Percentiles rank a stretch among this genome's conserved stretches.
phyloP scores from a whole-genome alignment of 2,329 filamentous ascomycete genomes.

The Ophiostoma australiae region DNA sequence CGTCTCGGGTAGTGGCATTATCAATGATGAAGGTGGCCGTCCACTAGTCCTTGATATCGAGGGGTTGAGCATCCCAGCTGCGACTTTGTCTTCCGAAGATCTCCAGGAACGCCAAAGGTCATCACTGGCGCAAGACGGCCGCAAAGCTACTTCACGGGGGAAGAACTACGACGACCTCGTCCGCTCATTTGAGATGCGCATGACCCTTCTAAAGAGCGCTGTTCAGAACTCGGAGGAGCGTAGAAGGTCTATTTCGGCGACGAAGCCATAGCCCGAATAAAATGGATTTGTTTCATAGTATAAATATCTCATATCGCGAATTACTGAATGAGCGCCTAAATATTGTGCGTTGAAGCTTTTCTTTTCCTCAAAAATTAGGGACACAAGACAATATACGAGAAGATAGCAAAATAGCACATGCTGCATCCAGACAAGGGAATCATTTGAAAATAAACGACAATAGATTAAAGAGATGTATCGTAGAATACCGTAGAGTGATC shows the following conservation, averaged over 20 bases:
- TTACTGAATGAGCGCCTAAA: too few relatives aligned
- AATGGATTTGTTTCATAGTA: not conserved
- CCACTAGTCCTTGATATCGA: slow-evolving; percentile 60
- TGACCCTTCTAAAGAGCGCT: slow-evolving; percentile 51
- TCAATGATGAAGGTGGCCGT: slow-evolving; percentile 30
- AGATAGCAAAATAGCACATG: not conserved
- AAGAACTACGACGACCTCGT: slow-evolving; percentile 49
- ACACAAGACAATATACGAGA: too few relatives aligned
- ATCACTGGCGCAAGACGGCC: not conserved
- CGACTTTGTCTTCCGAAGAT: not conserved
- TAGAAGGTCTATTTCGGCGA: not conserved
- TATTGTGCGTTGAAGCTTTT: too few relatives aligned
- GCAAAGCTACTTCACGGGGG: not conserved
- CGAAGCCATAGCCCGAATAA: slow-evolving; percentile 28
- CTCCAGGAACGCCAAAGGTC: not conserved
- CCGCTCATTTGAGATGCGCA: slow-evolving; percentile 54
- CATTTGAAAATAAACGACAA: not conserved
- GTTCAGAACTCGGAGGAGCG: slow-evolving; percentile 47
- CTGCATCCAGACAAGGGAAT: not conserved
- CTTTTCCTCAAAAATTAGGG: too few relatives aligned
- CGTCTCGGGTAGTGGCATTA: not conserved
- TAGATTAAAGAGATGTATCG: slow-evolving; percentile 5
- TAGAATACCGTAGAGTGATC: not conserved
- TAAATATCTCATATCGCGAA: too few relatives aligned
- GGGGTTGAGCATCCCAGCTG: slow-evolving; percentile 36